Evolutionary conservation across 176 grass and related monocot genomes (phyloP).

Genomic region (Musa schizocarpa): DNA sequence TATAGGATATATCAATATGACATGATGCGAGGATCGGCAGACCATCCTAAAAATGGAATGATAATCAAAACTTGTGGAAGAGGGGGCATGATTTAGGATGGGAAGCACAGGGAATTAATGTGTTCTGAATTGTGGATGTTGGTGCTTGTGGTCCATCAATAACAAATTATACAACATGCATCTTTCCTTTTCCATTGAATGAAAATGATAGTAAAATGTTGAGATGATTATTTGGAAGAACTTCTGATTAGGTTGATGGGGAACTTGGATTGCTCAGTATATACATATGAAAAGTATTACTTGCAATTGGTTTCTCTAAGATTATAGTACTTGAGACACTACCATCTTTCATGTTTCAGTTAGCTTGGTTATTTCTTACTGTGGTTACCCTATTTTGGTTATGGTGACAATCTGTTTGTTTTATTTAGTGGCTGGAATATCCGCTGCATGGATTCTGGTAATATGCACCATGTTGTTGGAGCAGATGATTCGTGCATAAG

Average conservation of each 20-base stretch:
- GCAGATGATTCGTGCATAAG: slow-evolving; percentile 96
- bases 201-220: neutral
- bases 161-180: neutral
- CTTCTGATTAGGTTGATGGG: neutral
- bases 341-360: too few relatives aligned
- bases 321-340: neutral
- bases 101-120: too few relatives aligned
- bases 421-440: slow-evolving; percentile 88
- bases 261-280: neutral
- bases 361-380: slow-evolving; percentile 16
- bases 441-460: slow-evolving; percentile 96
- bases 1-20: neutral
- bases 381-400: neutral
- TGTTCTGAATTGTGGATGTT: too few relatives aligned
- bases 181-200: neutral
- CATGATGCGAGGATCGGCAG: neutral
- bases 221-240: neutral
- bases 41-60: neutral
- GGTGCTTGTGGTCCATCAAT: too few relatives aligned
- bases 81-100: too few relatives aligned
- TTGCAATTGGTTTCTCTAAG: neutral
- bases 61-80: too few relatives aligned
- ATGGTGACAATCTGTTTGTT: slow-evolving; percentile 16
- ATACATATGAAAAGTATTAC: neutral
- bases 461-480: slow-evolving; percentile 93